phyloP scores from a whole-genome alignment of 2,329 filamentous ascomycete species.

The Leptographium procerum region DNA sequence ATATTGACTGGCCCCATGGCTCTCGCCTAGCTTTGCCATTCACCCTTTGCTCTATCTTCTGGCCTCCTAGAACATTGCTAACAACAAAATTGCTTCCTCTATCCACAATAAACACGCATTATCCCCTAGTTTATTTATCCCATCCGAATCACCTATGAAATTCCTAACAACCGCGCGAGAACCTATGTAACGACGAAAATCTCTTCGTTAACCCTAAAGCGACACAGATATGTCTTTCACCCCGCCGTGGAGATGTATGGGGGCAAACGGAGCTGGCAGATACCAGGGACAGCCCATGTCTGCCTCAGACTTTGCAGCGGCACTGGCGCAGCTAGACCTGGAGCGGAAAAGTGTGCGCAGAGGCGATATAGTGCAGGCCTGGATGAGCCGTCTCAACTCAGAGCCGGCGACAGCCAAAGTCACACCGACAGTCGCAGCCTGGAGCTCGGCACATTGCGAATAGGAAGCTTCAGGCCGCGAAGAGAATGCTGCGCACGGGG shows the following conservation, averaged over 20 bases:
- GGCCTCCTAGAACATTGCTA: background rate
- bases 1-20: background rate
- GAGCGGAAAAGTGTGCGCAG: background rate
- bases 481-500: background rate
- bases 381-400: background rate
- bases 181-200: background rate
- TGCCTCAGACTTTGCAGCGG: background rate
- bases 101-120: no score
- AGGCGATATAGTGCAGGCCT: background rate
- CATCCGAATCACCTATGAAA: background rate
- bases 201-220: no score
- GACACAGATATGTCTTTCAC: background rate
- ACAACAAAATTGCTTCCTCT: background rate
- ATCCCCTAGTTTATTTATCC: background rate
- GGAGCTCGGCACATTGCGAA: background rate
- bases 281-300: background rate
- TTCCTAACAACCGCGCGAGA: background rate
- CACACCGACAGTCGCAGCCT: background rate
- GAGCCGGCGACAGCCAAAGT: background rate
- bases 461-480: background rate
- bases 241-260: conserved; percentile 2
- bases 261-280: background rate
- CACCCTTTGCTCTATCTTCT: background rate
- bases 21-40: background rate
- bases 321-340: background rate